Base-by-base conservation (phyloP, 2,329 filamentous ascomycete species). In the Cytospora paraplurivora region DNA sequence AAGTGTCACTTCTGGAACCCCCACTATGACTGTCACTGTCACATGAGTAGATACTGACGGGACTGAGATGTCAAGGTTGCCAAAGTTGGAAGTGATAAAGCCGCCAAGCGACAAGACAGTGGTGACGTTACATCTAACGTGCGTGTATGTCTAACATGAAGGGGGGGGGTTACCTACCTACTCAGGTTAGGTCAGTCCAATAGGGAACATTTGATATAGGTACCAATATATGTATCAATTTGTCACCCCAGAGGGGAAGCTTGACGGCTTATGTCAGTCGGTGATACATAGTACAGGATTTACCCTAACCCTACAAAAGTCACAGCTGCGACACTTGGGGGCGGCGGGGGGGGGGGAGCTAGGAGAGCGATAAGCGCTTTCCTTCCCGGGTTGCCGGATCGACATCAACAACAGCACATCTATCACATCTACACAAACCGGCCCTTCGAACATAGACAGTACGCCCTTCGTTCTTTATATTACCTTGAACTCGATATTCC, bases 111-210 rank as follows among this genome's bases (percentile, higher is more conserved):
- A 41, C 49, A 21, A 21, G 49, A 41, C 17, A n/a, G 21, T 27
- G 58, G 44, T 53, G 59, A 64, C 60, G 62, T 64, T 62, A 62
- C 62, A 61, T 64, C 49, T 62, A 49, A 35, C 34, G 57, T 49
- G 21, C 41, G 11, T 32, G 11, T 21, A 17, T 51, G 50, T 21
- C 27, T 27, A 27, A 44, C 32, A 41, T 50, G 32, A n/a, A 47
- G 17, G 37, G 2, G 12, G 17, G 21, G 33, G n/a, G 11, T 19
- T 59, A 58, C 56, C 0, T 51, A 34, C 12, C 12, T 52, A n/a
- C 21, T 3, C n/a, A 19, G 54, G 10, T 12, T n/a, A 27, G 7
- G 2, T 17, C 27, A 34, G 17, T 15, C 34, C 58, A 15, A 17
- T 44, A 5, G 13, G 21, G n/a, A 50, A 17, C 27, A 27, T 27